A percentile compares a stretch with the other conserved stretches of the same genome.
Conservation (phyloP, 2,329 filamentous ascomycete genomes). For the Ophiosphaerella narmari region DNA sequence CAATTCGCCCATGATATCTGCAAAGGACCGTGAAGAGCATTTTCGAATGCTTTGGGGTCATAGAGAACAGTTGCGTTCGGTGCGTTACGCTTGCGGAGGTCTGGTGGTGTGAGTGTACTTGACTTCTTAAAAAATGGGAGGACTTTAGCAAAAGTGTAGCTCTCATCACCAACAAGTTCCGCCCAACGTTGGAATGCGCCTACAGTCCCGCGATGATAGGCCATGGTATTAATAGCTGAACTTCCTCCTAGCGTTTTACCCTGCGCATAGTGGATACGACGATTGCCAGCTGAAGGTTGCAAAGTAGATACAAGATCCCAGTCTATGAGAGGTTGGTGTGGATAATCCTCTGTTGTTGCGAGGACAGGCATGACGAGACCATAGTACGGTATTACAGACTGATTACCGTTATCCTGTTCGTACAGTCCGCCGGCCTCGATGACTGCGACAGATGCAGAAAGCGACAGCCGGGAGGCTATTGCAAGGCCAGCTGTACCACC, state of each 20-base stretch:
- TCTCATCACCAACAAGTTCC: constrained; percentile 27
- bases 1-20: constrained; percentile 34
- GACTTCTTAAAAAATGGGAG: constrained; percentile 32
- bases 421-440: constrained; percentile 34
- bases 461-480: constrained; percentile 28
- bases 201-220: constrained; percentile 23
- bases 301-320: constrained; percentile 32
- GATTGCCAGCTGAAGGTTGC: constrained; percentile 15
- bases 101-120: constrained; percentile 31
- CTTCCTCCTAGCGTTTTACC: constrained; percentile 32
- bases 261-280: constrained; percentile 29
- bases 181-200: constrained; percentile 15
- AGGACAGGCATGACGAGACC: constrained; percentile 18
- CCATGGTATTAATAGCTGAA: constrained; percentile 31
- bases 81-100: constrained; percentile 14
- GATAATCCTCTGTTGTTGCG: constrained; percentile 15
- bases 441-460: constrained; percentile 28
- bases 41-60: constrained; percentile 20
- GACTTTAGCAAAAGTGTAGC: constrained; percentile 30
- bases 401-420: constrained; percentile 34
- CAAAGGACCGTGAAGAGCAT: constrained; percentile 19
- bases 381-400: constrained; percentile 29
- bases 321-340: constrained; percentile 30
- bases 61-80: constrained; percentile 25
- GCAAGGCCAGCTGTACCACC: constrained; percentile 35